phyloP scores from a whole-genome alignment of 306 rosid species.

The Argentina anserina region DNA sequence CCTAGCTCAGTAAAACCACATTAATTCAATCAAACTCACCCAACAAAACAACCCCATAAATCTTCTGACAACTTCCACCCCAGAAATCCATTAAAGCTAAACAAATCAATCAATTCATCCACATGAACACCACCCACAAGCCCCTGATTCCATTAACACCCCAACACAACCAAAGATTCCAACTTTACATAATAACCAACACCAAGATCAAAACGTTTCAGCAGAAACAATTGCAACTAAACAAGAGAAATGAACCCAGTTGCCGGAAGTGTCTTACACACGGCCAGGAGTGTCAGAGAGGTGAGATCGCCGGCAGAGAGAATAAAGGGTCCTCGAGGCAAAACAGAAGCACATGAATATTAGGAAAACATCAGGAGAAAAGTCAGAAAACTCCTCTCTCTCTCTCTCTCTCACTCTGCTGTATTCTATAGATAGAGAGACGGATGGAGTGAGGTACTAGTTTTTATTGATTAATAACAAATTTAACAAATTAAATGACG shows the following conservation, averaged over 20 bases:
- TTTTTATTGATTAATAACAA: not conserved
- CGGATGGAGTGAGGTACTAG: too few species aligned
- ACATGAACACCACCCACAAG: not conserved
- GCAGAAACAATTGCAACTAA: not conserved
- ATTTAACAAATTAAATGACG: not conserved
- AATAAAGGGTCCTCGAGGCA: not conserved
- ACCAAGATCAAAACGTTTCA: not conserved
- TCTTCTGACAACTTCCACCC: conserved; percentile 18
- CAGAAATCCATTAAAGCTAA: conserved; percentile 45
- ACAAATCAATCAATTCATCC: conserved; percentile 20
- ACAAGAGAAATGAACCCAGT: not conserved
- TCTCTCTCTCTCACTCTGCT: not conserved
- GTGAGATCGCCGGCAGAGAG: conserved; percentile 13
- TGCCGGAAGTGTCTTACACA: not conserved
- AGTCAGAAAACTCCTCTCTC: not conserved
- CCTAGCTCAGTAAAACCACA: not conserved
- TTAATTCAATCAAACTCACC: conserved; percentile 11
- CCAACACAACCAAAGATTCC: not conserved
- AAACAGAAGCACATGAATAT: conserved; percentile 11
- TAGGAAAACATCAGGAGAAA: conserved; percentile 12
- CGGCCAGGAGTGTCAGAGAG: not conserved
- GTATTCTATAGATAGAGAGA: not conserved
- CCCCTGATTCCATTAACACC: not conserved
- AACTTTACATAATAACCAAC: not conserved
- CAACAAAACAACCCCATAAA: not conserved